Percentiles rank a stretch among this genome's conserved stretches.
These are phyloP conservation scores for Hemerocallis citrina DNA, from an alignment of 106 monocot genomes.

Conservation along the genomic window DNA sequence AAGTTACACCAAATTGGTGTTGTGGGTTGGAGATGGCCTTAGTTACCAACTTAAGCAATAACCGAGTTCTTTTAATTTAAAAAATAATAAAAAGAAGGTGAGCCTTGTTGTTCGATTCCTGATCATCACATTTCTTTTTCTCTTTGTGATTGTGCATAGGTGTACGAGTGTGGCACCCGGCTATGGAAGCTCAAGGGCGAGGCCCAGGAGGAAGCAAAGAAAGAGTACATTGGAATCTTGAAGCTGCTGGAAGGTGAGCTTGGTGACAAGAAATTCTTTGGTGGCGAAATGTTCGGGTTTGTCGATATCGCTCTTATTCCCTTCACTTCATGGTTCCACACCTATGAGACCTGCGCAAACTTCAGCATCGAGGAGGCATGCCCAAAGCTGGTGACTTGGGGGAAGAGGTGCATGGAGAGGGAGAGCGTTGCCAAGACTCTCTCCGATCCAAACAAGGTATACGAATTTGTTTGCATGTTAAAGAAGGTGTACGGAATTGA, in stretches of 20 bases:
- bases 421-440: constrained; percentile 42
- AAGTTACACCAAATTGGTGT: no score
- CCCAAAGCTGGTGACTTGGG: constrained; percentile 52
- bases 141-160: neutral
- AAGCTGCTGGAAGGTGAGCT: constrained; percentile 36
- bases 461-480: constrained; percentile 25
- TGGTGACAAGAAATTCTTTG: constrained; percentile 42
- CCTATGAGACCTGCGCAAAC: constrained; percentile 26
- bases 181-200: constrained; percentile 40
- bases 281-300: constrained; percentile 39
- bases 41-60: no score
- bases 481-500: constrained; percentile 29
- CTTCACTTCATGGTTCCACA: constrained; percentile 45
- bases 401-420: constrained; percentile 40
- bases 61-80: no score
- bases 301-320: constrained; percentile 48
- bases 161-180: constrained; percentile 22
- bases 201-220: constrained; percentile 27
- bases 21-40: no score
- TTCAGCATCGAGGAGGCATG: constrained; percentile 33
- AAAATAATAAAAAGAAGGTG: no score
- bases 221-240: constrained; percentile 37
- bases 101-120: no score
- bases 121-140: neutral
- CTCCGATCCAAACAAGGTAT: constrained; percentile 24